Evolutionary conservation across 495 filamentous ascomycete genomes (phyloP), one percentile per base, ranked within the genome.

Genomic region (Aspergillus cavernicola): DNA sequence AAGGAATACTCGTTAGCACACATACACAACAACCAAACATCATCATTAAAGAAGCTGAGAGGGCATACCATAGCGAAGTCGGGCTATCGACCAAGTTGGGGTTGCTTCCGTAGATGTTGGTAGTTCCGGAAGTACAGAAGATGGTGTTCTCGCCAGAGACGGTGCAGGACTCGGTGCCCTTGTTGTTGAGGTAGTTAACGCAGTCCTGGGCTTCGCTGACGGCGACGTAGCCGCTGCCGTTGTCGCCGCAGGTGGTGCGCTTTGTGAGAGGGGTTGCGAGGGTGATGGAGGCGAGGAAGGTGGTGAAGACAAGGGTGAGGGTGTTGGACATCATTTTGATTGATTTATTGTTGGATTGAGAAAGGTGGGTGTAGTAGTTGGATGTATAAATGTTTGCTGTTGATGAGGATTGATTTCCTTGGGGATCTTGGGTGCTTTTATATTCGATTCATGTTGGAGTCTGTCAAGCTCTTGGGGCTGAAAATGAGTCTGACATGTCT

Each of bases 141-240:
- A 32, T 22, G 23, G 19, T 29, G 31, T 22, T 37, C 3, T 33
- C 45, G 20, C 31, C 31, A n/a, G 13, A 20, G 9, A 49, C 32
- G 1, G n/a, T 15, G 32, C 45, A 49, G 31, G 5, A 10, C 5
- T 9, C 18, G 31, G 31, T 49, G 31, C 45, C 45, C 29, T 49
- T 49, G 45, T 24, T 36, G 31, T 36, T 35, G 32, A 49, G 45
- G 45, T 36, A 49, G 45, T 49, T 24, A 22, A 49, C 35, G 45
- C 45, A 49, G 31, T n/a, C 23, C 45, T 49, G 33, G 45, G 35
- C 32, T 22, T 49, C 31, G n/a, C 10, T 4, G 18, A 49, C 35
- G 19, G 45, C 28, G 16, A 33, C 45, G 18, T 49, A 49, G 4
- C 20, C 18, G 16, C 43, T 31, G 31, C 33, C 45, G n/a, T 38